Evolutionary conservation across 2,329 filamentous ascomycete species (phyloP).

Genomic region (Metarhizium brunneum): DNA sequence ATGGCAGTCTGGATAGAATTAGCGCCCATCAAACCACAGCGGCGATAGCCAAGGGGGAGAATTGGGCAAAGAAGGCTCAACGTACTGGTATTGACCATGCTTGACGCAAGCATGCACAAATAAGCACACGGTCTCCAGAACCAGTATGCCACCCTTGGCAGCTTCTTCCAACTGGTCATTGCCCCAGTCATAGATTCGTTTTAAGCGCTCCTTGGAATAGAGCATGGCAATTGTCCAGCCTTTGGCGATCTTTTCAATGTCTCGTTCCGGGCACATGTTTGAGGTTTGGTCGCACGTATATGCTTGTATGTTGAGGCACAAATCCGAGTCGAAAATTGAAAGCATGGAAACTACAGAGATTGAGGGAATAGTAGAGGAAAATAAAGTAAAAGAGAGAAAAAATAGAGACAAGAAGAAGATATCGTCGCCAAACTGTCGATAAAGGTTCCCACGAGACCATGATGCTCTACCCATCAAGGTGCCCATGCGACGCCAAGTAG

Average conservation of each 20-base stretch:
- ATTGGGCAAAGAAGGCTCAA: neutral
- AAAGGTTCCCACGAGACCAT: neutral
- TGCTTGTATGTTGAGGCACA: neutral
- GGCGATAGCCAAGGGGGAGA: neutral
- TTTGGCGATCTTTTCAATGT: constrained; percentile 25
- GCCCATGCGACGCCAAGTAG: neutral
- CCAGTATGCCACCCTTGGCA: constrained; percentile 21
- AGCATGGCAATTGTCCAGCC: constrained; percentile 28
- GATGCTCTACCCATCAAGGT: neutral
- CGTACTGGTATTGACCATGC: constrained; percentile 26
- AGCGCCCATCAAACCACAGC: neutral
- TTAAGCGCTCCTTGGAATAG: constrained; percentile 25
- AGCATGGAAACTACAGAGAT: neutral
- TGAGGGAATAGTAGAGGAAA: neutral
- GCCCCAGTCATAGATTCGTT: constrained; percentile 21
- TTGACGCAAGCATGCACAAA: constrained; percentile 30
- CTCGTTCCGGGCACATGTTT: constrained; percentile 15
- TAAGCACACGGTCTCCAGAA: constrained; percentile 30
- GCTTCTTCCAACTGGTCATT: constrained; percentile 23
- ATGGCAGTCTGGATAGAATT: constrained; percentile 19
- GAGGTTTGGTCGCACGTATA: neutral
- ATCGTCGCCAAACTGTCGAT: neutral
- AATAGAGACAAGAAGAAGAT: neutral
- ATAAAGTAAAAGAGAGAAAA: neutral
- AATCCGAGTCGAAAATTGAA: neutral